These are phyloP conservation scores for Lodderomyces beijingensis DNA, from an alignment of 1,139 yeast genomes.

Conservation along the genomic window DNA sequence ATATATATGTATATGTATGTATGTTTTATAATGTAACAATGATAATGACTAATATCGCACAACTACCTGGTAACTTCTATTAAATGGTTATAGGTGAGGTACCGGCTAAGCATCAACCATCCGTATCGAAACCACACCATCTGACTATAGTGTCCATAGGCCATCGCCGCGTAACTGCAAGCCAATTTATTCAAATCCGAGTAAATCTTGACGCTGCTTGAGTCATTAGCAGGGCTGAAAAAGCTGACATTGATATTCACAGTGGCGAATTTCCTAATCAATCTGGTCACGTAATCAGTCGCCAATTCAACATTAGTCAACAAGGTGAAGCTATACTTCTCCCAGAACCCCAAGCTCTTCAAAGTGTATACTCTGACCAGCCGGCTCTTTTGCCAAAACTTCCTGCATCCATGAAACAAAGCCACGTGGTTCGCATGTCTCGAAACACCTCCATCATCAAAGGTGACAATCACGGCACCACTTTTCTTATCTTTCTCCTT, in stretches of 20 bases:
- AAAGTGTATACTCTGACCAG: slow-evolving; percentile 31
- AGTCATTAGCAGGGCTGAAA: slow-evolving; percentile 19
- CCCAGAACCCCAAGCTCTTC: slow-evolving; percentile 42
- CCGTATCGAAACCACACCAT: slow-evolving; percentile 95
- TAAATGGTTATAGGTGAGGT: slow-evolving; percentile 71
- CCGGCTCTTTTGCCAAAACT: slow-evolving; percentile 3
- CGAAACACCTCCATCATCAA: slow-evolving; percentile 81
- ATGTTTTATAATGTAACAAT: neutral
- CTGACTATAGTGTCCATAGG: slow-evolving; percentile 79
- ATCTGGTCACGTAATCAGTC: slow-evolving; percentile 29
- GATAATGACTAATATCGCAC: too few relatives aligned
- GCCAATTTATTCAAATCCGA: slow-evolving; percentile 57
- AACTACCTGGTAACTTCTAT: too few relatives aligned
- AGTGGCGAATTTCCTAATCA: slow-evolving; percentile 30
- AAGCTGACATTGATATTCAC: slow-evolving; percentile 38
- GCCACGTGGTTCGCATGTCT: slow-evolving; percentile 83
- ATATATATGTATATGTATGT: neutral
- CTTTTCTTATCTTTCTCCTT: slow-evolving; percentile 8
- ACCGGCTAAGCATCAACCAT: slow-evolving; percentile 76
- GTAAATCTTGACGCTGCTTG: slow-evolving; percentile 38
- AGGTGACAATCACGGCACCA: slow-evolving; percentile 57
- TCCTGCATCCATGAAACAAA: slow-evolving; percentile 50
- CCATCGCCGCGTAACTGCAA: slow-evolving; percentile 70
- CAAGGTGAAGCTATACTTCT: slow-evolving; percentile 51
- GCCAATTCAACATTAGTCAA: slow-evolving; percentile 44